These are phyloP conservation scores for Martiniozyma asiatica DNA, from an alignment of 1,139 yeast species.

Conservation along the genomic window DNA sequence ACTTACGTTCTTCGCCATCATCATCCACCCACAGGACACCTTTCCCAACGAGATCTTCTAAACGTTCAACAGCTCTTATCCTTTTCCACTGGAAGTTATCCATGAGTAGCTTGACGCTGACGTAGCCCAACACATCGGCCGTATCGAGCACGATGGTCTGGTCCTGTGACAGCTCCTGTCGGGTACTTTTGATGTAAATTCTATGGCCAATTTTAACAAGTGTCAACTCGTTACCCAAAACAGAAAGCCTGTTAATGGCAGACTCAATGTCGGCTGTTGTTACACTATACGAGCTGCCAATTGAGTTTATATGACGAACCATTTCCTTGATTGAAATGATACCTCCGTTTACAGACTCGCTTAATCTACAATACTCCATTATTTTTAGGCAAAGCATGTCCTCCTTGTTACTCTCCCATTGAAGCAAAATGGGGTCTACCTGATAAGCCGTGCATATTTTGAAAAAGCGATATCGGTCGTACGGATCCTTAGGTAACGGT, in stretches of 20 bases:
- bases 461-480: constrained; percentile 59
- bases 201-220: constrained; percentile 23
- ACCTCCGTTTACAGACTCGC: constrained; percentile 72
- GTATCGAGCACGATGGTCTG: constrained; percentile 61
- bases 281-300: constrained; percentile 24
- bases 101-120: constrained; percentile 45
- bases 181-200: constrained; percentile 26
- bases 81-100: constrained; percentile 70
- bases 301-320: constrained; percentile 22
- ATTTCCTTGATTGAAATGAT: constrained; percentile 56
- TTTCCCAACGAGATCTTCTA: too few species aligned
- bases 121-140: constrained; percentile 59
- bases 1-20: too few species aligned
- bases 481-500: constrained; percentile 47
- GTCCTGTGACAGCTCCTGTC: constrained; percentile 44
- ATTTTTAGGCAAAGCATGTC: constrained; percentile 56
- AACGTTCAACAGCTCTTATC: too few species aligned
- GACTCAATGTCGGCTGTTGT: constrained; percentile 35
- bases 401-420: constrained; percentile 20
- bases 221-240: constrained; percentile 24
- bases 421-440: constrained; percentile 62
- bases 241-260: constrained; percentile 27
- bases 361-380: constrained; percentile 62
- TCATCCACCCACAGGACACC: too few species aligned
- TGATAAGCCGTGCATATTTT: constrained; percentile 70